A percentile compares a stretch with the other conserved stretches of the same genome.
These are phyloP conservation scores for Euphorbia tirucalli DNA, from an alignment of 345 rosid genomes.

Conservation along the genomic window DNA sequence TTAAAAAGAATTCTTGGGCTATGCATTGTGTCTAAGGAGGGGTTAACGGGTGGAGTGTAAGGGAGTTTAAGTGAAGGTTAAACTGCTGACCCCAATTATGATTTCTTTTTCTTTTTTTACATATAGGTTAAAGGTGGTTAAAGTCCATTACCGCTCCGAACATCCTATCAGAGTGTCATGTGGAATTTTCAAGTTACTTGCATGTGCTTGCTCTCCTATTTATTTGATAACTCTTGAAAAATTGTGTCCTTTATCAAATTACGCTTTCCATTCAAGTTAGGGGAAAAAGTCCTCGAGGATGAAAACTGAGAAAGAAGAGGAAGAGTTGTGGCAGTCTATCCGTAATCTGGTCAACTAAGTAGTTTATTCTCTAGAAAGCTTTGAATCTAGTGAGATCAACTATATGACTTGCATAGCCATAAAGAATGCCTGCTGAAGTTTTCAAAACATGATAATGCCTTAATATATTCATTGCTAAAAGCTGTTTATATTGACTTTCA, in stretches of 20 bases:
- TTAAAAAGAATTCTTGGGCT: not conserved
- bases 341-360: not conserved
- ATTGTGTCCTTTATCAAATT: not conserved
- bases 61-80: not conserved
- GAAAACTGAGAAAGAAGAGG: not conserved
- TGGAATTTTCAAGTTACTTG: not conserved
- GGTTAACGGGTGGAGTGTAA: not conserved
- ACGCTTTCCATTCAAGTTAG: not conserved
- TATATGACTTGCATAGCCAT: not conserved
- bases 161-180: not conserved
- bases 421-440: not conserved
- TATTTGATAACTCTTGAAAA: not conserved
- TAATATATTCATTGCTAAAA: not conserved
- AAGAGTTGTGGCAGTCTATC: not conserved
- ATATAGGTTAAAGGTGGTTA: not conserved
- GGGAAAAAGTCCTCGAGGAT: not conserved
- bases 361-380: not conserved
- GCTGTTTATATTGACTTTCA: not conserved
- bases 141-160: not conserved
- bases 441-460: not conserved
- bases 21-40: not conserved
- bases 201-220: not conserved
- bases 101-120: not conserved
- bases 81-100: not conserved
- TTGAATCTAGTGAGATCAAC: not conserved